Conservation (phyloP, 495 filamentous ascomycete genomes). For the Penicillium steckii region DNA sequence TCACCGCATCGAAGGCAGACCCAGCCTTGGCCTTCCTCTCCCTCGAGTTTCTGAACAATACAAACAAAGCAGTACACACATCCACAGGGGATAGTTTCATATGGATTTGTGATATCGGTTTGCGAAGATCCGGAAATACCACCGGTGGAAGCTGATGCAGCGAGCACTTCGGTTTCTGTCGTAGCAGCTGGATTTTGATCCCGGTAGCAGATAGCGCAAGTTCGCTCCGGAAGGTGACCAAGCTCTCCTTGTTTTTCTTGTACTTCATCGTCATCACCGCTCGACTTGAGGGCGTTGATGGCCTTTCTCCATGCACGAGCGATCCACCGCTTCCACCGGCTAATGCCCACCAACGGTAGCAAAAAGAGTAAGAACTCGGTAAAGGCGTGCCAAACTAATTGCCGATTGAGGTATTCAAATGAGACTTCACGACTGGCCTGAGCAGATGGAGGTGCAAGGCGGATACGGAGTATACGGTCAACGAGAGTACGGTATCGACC, state of each 20-base stretch:
- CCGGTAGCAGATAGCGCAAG: slow-evolving; percentile 96
- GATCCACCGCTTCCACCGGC: slow-evolving; percentile 88
- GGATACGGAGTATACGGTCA: slow-evolving; percentile 81
- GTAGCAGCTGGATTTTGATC: slow-evolving; percentile 74
- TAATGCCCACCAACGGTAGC: slow-evolving; percentile 88
- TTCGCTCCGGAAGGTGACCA: slow-evolving; percentile 84
- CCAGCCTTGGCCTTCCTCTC: slow-evolving; percentile 96
- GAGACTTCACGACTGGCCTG: slow-evolving; percentile 87
- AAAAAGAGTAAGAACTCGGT: slow-evolving; percentile 97
- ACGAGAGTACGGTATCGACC: slow-evolving; percentile 88
- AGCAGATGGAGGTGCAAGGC: slow-evolving; percentile 76
- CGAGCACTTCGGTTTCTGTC: slow-evolving; percentile 67
- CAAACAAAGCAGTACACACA: slow-evolving; percentile 98
- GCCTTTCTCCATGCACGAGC: slow-evolving; percentile 77
- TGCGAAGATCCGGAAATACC: slow-evolving; percentile 84
- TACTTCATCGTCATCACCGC: slow-evolving; percentile 44
- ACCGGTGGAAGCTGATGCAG: slow-evolving; percentile 57
- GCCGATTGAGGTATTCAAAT: slow-evolving; percentile 96
- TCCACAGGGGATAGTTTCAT: slow-evolving; percentile 86
- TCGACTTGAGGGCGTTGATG: slow-evolving; percentile 58
- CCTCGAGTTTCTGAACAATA: slow-evolving; percentile 82
- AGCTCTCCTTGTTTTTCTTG: slow-evolving; percentile 66
- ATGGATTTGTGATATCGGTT: slow-evolving; percentile 95
- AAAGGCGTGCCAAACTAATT: slow-evolving; percentile 98
- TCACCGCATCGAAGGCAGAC: slow-evolving; percentile 89